phyloP scores from a whole-genome alignment of 2,329 filamentous ascomycete species.

The Cucurbitaria berberidis region DNA sequence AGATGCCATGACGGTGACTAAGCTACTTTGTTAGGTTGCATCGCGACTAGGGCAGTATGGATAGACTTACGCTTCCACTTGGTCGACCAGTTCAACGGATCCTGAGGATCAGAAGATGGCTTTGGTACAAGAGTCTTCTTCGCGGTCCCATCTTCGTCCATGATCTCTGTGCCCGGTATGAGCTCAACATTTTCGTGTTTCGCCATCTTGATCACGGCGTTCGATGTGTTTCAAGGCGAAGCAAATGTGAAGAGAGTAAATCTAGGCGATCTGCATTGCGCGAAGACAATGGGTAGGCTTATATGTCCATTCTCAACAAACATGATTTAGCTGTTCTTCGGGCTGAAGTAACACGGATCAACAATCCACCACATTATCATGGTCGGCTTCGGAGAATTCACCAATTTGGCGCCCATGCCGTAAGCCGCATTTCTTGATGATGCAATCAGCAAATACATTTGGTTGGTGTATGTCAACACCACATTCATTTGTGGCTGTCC shows the following conservation, averaged over 20 bases:
- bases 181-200: slow-evolving; percentile 19
- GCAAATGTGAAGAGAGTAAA: not conserved
- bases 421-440: slow-evolving; percentile 1
- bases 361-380: not conserved
- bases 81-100: slow-evolving; percentile 48
- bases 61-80: slow-evolving; percentile 40
- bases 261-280: not conserved
- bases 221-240: not conserved
- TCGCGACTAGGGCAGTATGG: no score
- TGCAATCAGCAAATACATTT: not conserved
- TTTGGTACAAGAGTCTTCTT: slow-evolving; percentile 36
- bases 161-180: slow-evolving; percentile 41
- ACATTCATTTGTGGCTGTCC: not conserved
- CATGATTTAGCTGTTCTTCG: not conserved
- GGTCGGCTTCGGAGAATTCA: slow-evolving; percentile 1
- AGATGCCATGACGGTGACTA: slow-evolving; percentile 46
- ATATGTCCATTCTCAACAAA: not conserved
- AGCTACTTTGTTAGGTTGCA: not conserved
- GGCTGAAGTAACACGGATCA: not conserved
- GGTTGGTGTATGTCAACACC: not conserved
- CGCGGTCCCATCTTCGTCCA: slow-evolving; percentile 26
- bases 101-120: slow-evolving; percentile 42
- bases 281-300: not conserved
- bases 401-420: not conserved
- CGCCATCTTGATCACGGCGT: slow-evolving; percentile 17